These are phyloP conservation scores for Botrytis sinoallii DNA, from an alignment of 2,329 filamentous ascomycete genomes.

Conservation along the genomic window DNA sequence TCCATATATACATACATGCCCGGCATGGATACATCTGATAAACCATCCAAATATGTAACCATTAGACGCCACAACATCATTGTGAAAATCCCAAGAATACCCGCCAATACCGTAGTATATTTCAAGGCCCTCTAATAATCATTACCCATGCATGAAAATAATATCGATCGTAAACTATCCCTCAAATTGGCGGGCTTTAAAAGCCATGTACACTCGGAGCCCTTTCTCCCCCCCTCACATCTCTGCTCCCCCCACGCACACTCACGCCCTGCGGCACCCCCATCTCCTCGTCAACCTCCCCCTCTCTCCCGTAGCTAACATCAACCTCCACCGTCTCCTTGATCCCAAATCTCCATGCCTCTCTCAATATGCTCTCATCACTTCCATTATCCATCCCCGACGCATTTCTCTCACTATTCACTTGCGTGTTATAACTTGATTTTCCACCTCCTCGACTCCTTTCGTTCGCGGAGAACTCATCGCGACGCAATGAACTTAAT, in stretches of 20 bases:
- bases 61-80: not conserved
- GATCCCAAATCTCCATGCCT: constrained; percentile 9
- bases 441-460: not conserved
- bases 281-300: not conserved
- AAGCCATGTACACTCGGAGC: not conserved
- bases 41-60: not conserved
- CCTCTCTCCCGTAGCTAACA: not conserved
- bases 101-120: not conserved
- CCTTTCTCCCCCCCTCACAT: not conserved
- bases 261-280: not conserved
- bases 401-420: not conserved
- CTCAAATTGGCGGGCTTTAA: not conserved
- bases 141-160: not conserved
- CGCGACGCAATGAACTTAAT: constrained; percentile 7
- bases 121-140: not conserved
- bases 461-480: not conserved
- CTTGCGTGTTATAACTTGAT: not conserved
- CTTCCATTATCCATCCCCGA: constrained; percentile 10
- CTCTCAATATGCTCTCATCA: constrained; percentile 14
- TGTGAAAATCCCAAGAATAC: not conserved
- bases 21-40: not conserved
- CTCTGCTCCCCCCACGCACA: not conserved
- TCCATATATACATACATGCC: not conserved
- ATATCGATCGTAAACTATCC: not conserved
- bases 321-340: constrained; percentile 7